phyloP scores from a whole-genome alignment of 768 basidiomycete genomes.

The Psilocybe tampanensis region DNA sequence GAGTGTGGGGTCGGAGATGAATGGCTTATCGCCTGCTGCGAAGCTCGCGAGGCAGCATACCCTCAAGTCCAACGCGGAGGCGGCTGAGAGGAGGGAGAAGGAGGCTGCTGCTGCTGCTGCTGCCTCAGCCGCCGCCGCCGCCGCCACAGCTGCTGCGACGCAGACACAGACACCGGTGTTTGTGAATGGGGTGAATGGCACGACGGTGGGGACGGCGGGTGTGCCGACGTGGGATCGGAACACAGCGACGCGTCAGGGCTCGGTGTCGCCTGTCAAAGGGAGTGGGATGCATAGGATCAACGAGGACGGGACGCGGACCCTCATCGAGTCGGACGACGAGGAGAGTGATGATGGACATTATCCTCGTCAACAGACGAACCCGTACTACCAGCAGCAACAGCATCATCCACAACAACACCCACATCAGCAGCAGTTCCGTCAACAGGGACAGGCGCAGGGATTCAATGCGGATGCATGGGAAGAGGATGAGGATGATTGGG shows the following conservation, averaged over 20 bases:
- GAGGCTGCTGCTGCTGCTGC: slow-evolving; percentile 44
- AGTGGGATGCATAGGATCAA: slow-evolving; percentile 28
- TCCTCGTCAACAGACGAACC: slow-evolving; percentile 11
- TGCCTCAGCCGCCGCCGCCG: slow-evolving; percentile 26
- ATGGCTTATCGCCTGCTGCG: slow-evolving; percentile 48
- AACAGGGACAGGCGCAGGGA: slow-evolving; percentile 30
- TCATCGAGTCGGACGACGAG: slow-evolving; percentile 15
- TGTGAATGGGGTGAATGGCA: slow-evolving; percentile 23
- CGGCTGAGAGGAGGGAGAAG: slow-evolving; percentile 65
- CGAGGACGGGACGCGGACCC: slow-evolving; percentile 20
- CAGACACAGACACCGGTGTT: slow-evolving; percentile 18
- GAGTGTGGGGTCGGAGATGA: slow-evolving; percentile 57
- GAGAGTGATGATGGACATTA: slow-evolving; percentile 44
- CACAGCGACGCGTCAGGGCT: slow-evolving; percentile 58
- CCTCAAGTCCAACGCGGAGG: slow-evolving; percentile 49
- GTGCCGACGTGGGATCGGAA: slow-evolving; percentile 82
- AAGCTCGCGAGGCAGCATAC: slow-evolving; percentile 8
- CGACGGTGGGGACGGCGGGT: slow-evolving; percentile 30
- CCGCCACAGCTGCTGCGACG: no score
- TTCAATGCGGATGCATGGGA: slow-evolving; percentile 71
- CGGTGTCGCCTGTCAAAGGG: slow-evolving; percentile 43
- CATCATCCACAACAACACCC: slow-evolving; percentile 25
- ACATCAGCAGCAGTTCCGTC: background rate
- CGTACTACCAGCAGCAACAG: background rate
- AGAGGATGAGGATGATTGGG: slow-evolving; percentile 78